These are phyloP conservation scores for Fusarium nygamai DNA, from an alignment of 2,329 filamentous ascomycete genomes.

Conservation along the genomic window DNA sequence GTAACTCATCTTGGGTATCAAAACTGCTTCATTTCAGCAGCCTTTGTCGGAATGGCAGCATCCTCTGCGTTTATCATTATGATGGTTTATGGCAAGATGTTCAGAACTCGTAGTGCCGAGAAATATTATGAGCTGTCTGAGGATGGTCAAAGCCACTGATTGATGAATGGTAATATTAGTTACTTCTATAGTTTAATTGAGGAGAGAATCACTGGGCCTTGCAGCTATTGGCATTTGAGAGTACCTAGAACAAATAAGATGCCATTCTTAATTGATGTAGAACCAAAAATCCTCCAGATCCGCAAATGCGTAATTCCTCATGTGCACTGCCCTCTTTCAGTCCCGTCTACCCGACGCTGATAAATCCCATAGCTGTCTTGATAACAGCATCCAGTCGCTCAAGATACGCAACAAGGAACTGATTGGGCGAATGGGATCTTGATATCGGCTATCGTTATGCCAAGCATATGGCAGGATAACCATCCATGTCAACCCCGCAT, in stretches of 20 bases:
- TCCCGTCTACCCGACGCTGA: not conserved
- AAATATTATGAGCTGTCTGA: conserved; percentile 16
- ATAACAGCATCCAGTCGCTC: not conserved
- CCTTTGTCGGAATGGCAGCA: conserved; percentile 52
- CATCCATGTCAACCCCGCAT: not conserved
- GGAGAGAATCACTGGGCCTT: not conserved
- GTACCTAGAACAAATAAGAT: not conserved
- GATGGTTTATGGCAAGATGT: conserved; percentile 56
- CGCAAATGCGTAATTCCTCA: not conserved
- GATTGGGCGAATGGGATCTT: not conserved
- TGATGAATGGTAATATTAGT: too few species aligned
- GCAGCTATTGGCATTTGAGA: accelerated
- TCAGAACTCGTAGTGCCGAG: conserved; percentile 43
- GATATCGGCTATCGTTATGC: not conserved
- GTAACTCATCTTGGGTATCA: conserved; percentile 53
- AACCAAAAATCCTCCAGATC: not conserved
- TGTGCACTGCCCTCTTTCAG: too few species aligned
- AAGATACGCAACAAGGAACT: not conserved
- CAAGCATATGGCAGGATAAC: not conserved
- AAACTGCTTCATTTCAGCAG: conserved; percentile 55
- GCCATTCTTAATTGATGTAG: not conserved
- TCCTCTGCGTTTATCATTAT: conserved; percentile 55
- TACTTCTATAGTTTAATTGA: not conserved
- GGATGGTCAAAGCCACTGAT: not conserved
- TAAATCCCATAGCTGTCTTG: not conserved